Evolutionary conservation across 2,329 filamentous ascomycete genomes (phyloP).

Genomic region (Dactylellina haptotyla): DNA sequence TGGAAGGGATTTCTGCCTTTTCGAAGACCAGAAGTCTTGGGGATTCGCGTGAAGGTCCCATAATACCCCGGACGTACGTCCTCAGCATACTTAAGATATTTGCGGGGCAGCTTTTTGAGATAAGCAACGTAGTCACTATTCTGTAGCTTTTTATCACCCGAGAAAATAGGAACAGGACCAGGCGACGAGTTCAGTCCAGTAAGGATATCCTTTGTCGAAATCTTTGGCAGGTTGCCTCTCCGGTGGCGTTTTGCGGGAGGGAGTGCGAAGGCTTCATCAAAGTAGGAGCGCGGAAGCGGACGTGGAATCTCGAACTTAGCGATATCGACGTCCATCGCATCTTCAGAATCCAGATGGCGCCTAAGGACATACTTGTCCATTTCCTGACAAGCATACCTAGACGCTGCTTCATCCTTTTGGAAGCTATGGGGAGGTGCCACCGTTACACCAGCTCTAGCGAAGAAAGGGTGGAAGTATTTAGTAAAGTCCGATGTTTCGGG

Average conservation of each 20-base stretch:
- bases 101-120: conserved; percentile 70
- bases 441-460: conserved; percentile 76
- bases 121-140: conserved; percentile 60
- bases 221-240: conserved; percentile 44
- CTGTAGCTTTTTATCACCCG: conserved; percentile 46
- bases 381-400: conserved; percentile 58
- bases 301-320: conserved; percentile 7
- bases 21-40: conserved; percentile 62
- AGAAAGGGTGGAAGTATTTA: conserved; percentile 82
- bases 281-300: conserved; percentile 58
- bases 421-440: conserved; percentile 71
- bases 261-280: conserved; percentile 61
- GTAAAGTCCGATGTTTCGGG: conserved; percentile 68
- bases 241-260: conserved; percentile 51
- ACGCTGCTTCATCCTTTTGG: conserved; percentile 66
- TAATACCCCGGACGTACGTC: conserved; percentile 76
- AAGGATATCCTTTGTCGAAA: conserved; percentile 72
- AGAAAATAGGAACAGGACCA: conserved; percentile 37
- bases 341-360: background rate
- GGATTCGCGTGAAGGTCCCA: conserved; percentile 75
- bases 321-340: conserved; percentile 46
- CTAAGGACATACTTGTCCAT: conserved; percentile 23
- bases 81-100: conserved; percentile 71
- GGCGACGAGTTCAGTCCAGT: conserved; percentile 62
- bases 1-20: conserved; percentile 67